A percentile compares a stretch with the other conserved stretches of the same genome.
Conservation (phyloP, 352 stramenopile species). For the Pythium phragmitis region DNA sequence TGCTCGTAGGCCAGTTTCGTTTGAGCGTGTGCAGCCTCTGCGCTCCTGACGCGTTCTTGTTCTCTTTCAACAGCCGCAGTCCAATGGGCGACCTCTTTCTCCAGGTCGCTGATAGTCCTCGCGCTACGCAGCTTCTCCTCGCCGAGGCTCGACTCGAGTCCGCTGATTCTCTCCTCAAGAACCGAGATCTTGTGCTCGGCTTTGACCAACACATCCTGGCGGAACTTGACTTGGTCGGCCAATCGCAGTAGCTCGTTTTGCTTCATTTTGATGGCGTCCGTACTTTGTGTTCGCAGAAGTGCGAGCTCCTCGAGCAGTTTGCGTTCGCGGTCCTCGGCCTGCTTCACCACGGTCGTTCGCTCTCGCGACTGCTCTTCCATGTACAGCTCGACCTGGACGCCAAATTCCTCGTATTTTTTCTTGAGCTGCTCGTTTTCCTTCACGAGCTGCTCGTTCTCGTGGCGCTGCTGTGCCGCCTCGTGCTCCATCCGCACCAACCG, state of each 20-base stretch:
- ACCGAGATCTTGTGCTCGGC: slow-evolving; percentile 46
- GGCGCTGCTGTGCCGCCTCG: slow-evolving; percentile 40
- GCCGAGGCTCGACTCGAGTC: slow-evolving; percentile 32
- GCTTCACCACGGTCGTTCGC: slow-evolving; percentile 1
- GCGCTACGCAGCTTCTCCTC: slow-evolving; percentile 46
- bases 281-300: slow-evolving; percentile 30
- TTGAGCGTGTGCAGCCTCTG: slow-evolving; percentile 33
- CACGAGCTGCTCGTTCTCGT: slow-evolving; percentile 32
- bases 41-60: slow-evolving; percentile 34
- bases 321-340: slow-evolving; percentile 36
- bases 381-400: slow-evolving; percentile 65
- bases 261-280: slow-evolving; percentile 51
- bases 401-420: slow-evolving; percentile 74
- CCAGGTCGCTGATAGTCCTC: slow-evolving; percentile 39
- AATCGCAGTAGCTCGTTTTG: slow-evolving; percentile 48
- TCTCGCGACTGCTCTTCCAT: slow-evolving; percentile 65
- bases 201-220: slow-evolving; percentile 50
- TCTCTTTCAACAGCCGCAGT: slow-evolving; percentile 48
- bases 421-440: slow-evolving; percentile 60
- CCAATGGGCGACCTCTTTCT: slow-evolving; percentile 60
- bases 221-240: slow-evolving; percentile 57
- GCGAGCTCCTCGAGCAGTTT: slow-evolving; percentile 43
- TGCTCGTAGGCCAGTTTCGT: slow-evolving; percentile 47
- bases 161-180: slow-evolving; percentile 38
- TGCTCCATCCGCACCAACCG: slow-evolving; percentile 51